A percentile compares a stretch with the other conserved stretches of the same genome.
Evolutionary conservation across 495 filamentous ascomycete species (phyloP).

Genomic region (Hyaloscypha variabilis): DNA sequence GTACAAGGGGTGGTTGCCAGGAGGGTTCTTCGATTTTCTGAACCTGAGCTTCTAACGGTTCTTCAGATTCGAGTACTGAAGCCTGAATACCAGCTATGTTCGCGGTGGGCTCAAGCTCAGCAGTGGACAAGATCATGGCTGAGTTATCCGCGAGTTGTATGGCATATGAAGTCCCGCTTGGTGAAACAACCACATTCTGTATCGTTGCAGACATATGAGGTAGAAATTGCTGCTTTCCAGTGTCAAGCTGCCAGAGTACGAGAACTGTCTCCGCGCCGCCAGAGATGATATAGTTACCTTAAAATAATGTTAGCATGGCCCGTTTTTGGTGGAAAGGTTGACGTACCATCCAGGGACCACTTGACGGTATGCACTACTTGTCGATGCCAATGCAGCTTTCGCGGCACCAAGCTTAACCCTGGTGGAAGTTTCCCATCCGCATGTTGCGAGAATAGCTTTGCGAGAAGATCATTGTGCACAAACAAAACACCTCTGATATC

Average conservation of each 20-base stretch:
- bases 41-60: slow-evolving; percentile 20
- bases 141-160: slow-evolving; percentile 90
- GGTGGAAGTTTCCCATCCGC: slow-evolving; percentile 24
- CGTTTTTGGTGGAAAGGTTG: not conserved
- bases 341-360: slow-evolving; percentile 88
- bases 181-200: slow-evolving; percentile 80
- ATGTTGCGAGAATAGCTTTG: slow-evolving; percentile 44
- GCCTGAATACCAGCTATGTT: slow-evolving; percentile 84
- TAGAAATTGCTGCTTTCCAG: slow-evolving; percentile 73
- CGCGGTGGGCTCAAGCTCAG: slow-evolving; percentile 78
- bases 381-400: slow-evolving; percentile 88
- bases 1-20: slow-evolving; percentile 47
- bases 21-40: slow-evolving; percentile 33
- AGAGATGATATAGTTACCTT: slow-evolving; percentile 97
- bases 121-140: slow-evolving; percentile 81
- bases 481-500: slow-evolving; percentile 73
- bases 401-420: slow-evolving; percentile 29
- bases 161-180: slow-evolving; percentile 75
- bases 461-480: slow-evolving; percentile 73
- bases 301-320: slow-evolving; percentile 15
- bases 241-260: slow-evolving; percentile 95
- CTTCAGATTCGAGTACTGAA: slow-evolving; percentile 24
- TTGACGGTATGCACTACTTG: slow-evolving; percentile 76
- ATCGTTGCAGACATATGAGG: slow-evolving; percentile 87
- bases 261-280: slow-evolving; percentile 89